Evolutionary conservation across 768 basidiomycete genomes (phyloP), one percentile per base, ranked within the genome.

Genomic region (Auriscalpium orientale): DNA sequence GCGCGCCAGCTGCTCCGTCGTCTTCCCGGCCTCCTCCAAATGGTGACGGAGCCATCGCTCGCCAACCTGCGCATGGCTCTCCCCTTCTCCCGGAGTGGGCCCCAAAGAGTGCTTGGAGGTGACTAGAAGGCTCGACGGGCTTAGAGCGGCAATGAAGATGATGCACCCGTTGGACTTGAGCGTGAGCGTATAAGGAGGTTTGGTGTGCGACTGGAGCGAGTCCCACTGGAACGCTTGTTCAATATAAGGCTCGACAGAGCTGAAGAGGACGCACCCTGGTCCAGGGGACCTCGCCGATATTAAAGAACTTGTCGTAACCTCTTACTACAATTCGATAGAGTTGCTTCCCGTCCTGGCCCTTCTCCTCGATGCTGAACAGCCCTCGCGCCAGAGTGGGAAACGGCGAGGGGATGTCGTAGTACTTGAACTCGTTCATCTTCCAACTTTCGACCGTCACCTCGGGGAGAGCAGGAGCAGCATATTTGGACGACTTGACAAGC

Each of bases 291-390:
- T 99, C 97, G 4, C 86, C 91, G 34, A 97, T 91, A 67, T 97
- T 98, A 77, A 98, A 98, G 71, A 99, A 98, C 74, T 99, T 99
- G 75, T 98, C 97, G 67, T 99, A 98, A 0, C 95, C 97, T 47
- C 97, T 75, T 0, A 81, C 87, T 1, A 97, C 84, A 55, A 99
- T 94, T 55, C 84, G 73, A 57, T 76, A 70, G 52, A 66, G 67
- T 49, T 58, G 28, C 56, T 76, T 67, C 45, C 68, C 71, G 40
- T 65, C 68, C 45, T 68, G 65, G 54, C 67, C 57, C 1, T 56
- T 59, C 51, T 68, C 61, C 47, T 87, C 79, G 11, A 74, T 69
- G 0, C 90, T 87, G 68, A 98, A 98, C 22, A 99, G 67, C 0
- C 97, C 97, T 28, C 97, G 75, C 0, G 94, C 97, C n/a, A 97